A percentile compares a stretch with the other conserved stretches of the same genome.
Conservation (phyloP, 1,284 basidiomycete genomes). For the Ceratobasidium theobromae region DNA sequence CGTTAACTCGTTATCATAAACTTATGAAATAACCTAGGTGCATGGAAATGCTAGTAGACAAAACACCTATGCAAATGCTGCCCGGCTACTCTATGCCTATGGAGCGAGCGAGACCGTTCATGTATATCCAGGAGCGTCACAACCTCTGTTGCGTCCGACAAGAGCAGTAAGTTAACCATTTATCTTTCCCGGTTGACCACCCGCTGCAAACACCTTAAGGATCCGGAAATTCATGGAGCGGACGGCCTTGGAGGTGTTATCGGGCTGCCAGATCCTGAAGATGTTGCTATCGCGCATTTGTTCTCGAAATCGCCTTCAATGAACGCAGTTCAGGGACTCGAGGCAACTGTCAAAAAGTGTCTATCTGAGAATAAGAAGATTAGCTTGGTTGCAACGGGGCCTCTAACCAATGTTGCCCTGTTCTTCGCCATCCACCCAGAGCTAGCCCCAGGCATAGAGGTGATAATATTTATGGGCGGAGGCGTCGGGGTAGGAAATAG, state of each 20-base stretch:
- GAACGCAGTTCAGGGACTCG: constrained; percentile 66
- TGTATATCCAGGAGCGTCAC: constrained; percentile 66
- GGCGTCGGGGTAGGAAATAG: constrained; percentile 76
- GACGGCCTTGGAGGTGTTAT: constrained; percentile 81
- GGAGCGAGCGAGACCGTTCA: constrained; percentile 57
- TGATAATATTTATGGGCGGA: constrained; percentile 88
- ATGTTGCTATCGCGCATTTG: constrained; percentile 50
- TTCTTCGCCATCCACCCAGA: constrained; percentile 72
- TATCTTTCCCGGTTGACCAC: neutral
- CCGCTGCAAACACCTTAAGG: neutral
- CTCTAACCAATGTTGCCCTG: constrained; percentile 82
- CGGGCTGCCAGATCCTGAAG: constrained; percentile 57
- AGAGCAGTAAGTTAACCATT: constrained; percentile 48
- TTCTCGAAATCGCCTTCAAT: constrained; percentile 48
- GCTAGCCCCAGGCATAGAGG: constrained; percentile 65
- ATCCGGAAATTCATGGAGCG: constrained; percentile 72
- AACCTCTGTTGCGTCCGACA: constrained; percentile 58
- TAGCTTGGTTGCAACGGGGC: constrained; percentile 70
- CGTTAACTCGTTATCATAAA: neutral
- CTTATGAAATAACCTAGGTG: constrained; percentile 51
- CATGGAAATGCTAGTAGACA: constrained; percentile 72
- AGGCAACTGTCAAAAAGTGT: constrained; percentile 50
- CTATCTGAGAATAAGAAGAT: constrained; percentile 48
- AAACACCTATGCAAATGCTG: constrained; percentile 69
- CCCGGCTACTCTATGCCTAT: constrained; percentile 69